These are phyloP conservation scores for Gynandropsis gynandra DNA, from an alignment of 345 rosid species.

Conservation along the genomic window DNA sequence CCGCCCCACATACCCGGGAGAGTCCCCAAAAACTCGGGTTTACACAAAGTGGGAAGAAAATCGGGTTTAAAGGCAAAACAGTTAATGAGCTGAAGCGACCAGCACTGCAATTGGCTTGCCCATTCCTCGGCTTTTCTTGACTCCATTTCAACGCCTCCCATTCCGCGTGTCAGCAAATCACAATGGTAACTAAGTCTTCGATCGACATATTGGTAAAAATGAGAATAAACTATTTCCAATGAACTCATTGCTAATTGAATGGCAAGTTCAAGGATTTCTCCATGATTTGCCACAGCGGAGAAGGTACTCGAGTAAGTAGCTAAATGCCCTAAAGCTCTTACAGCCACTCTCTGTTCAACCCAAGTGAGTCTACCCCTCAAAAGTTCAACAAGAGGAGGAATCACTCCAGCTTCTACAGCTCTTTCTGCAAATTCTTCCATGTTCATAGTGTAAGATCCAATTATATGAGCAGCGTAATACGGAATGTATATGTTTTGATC, in stretches of 20 bases:
- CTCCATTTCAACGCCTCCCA: constrained; percentile 99
- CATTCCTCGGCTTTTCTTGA: constrained; percentile 98
- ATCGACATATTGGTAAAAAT: constrained; percentile 81
- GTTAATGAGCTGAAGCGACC: constrained; percentile 99
- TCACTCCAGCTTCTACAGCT: constrained; percentile 80
- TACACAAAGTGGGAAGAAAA: constrained; percentile 86
- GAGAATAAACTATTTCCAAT: constrained; percentile 89
- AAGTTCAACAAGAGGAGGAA: constrained; percentile 86
- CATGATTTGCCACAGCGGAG: constrained; percentile 63
- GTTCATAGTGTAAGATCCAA: constrained; percentile 98
- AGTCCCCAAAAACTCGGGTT: constrained; percentile 80
- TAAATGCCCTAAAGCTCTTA: constrained; percentile 90
- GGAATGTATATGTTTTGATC: constrained; percentile 98
- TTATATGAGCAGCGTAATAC: constrained; percentile 94
- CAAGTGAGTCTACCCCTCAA: constrained; percentile 91
- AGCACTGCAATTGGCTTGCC: constrained; percentile 97
- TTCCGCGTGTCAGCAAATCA: constrained; percentile 94
- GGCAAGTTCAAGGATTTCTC: constrained; percentile 87
- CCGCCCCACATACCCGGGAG: constrained; percentile 99
- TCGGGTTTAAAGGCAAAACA: constrained; percentile 98
- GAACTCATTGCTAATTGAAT: constrained; percentile 91
- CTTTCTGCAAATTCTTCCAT: constrained; percentile 94
- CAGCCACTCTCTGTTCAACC: constrained; percentile 99
- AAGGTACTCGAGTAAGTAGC: constrained; percentile 89
- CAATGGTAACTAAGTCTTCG: constrained; percentile 86